These are phyloP conservation scores for Sergeia podlipaevii DNA, from an alignment of 208 protist species.

Conservation along the genomic window DNA sequence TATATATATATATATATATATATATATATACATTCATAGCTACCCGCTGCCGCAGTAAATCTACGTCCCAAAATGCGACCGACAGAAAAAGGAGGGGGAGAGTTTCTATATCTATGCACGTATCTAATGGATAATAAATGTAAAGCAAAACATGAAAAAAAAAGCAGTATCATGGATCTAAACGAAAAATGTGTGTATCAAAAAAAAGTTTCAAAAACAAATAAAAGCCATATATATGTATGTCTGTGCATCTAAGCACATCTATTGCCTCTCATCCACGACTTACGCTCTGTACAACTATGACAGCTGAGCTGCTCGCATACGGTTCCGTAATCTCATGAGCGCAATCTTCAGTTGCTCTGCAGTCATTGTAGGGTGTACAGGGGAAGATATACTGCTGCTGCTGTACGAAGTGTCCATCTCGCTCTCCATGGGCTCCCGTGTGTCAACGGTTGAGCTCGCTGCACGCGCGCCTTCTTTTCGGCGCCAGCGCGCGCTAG, in stretches of 20 bases:
- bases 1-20: too few species aligned
- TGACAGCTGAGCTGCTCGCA: constrained; percentile 26
- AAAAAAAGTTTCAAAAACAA: not conserved
- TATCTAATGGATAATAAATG: not conserved
- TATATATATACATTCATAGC: too few species aligned
- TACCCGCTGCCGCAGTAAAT: too few species aligned
- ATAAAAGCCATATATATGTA: not conserved
- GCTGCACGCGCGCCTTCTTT: too few species aligned
- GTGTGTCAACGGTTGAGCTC: too few species aligned
- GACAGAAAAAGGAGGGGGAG: too few species aligned
- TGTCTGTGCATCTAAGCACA: constrained; percentile 1
- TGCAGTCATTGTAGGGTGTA: constrained; percentile 58
- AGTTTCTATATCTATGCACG: too few species aligned
- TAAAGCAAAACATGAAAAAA: constrained; percentile 7
- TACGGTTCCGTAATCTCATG: constrained; percentile 50
- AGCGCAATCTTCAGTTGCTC: constrained; percentile 68
- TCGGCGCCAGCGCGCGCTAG: too few species aligned
- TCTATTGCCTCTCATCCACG: not conserved
- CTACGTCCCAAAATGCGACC: too few species aligned
- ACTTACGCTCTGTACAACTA: too few species aligned
- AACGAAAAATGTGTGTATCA: not conserved
- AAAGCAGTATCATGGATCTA: not conserved
- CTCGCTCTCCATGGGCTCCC: too few species aligned
- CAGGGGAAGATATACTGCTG: constrained; percentile 7
- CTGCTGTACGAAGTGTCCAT: constrained; percentile 11